These are phyloP conservation scores for Pythium angustatum DNA, from an alignment of 352 stramenopile genomes.

Conservation along the genomic window DNA sequence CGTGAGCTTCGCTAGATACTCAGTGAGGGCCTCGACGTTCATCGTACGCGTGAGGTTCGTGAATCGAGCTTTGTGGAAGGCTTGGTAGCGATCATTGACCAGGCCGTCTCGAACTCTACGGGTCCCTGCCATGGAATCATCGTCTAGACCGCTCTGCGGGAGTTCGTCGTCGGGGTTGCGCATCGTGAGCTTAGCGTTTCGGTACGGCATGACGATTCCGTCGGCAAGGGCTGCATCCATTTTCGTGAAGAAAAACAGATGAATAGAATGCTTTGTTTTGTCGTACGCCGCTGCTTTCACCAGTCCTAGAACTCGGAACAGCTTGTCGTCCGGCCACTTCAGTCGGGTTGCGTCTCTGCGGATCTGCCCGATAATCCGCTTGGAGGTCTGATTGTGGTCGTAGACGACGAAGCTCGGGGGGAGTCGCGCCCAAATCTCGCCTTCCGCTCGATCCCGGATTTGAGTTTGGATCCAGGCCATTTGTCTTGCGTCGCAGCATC, in stretches of 20 bases:
- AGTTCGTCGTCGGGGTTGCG: neutral
- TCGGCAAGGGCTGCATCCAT: neutral
- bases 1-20: neutral
- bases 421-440: neutral
- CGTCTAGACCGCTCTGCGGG: no score
- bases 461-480: conserved; percentile 2
- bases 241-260: conserved; percentile 18
- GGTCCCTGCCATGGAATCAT: no score
- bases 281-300: conserved; percentile 15
- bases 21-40: neutral
- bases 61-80: neutral
- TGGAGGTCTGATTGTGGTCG: conserved; percentile 6
- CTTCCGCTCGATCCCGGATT: conserved; percentile 4
- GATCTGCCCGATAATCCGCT: neutral
- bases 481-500: neutral
- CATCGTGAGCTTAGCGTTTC: neutral
- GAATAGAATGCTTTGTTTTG: conserved; percentile 1
- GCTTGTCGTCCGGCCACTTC: neutral
- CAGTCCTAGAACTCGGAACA: neutral
- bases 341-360: neutral
- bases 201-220: conserved; percentile 1
- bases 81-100: neutral
- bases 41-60: neutral
- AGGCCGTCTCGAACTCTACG: neutral
- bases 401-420: neutral